Base-by-base conservation (phyloP, 2,329 filamentous ascomycete species). In the Penicillium sp. region DNA sequence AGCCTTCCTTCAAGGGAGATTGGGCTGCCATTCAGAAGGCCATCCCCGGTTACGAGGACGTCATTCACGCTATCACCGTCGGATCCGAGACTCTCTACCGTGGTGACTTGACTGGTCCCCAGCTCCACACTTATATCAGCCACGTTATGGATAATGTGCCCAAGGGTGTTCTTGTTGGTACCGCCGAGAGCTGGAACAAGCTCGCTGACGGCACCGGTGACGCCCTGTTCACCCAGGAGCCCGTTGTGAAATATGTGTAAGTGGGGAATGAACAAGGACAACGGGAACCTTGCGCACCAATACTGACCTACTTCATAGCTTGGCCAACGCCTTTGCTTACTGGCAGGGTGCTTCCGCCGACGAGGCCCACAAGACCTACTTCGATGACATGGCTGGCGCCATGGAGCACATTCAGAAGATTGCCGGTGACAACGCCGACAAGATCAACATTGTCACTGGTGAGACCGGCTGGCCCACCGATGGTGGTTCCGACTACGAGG, bases 101-200 rank as follows among this genome's bases (percentile, higher is more conserved):
- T 55, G 83, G 84, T 54, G 87, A 86, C 71, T 84, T 89, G 72
- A 87, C 83, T 10, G 86, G 83, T 48, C 70, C 79, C 8, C 71
- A 86, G 66, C 82, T 90, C 49, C 73, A 86, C 51, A 75, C 74
- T 56, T 86, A 86, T 73, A 88, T 90, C 73, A 76, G 82, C 59
- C 80, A 84, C 50, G 82, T 89, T 62, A 84, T 86, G 77, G 71
- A 76, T 41, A 76, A 82, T 71, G 87, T 70, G 79, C 82, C 64
- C 27, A 75, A 57, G 55, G 50, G 75, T 40, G 78, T 86, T 66
- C 83, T 81, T 64, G 79, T 89, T 45, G 87, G 88, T 50, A 89
- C 86, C 12, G 88, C 87, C 8, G 88, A 90, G 75, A 85, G 81
- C 70, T 90, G 88, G 88, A 90, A 89, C 77, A 89, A 88, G 75